Evolutionary conservation across 352 stramenopile genomes (phyloP), one percentile per base, ranked within the genome.

Genomic region (Phytophthora fragariaefolia): DNA sequence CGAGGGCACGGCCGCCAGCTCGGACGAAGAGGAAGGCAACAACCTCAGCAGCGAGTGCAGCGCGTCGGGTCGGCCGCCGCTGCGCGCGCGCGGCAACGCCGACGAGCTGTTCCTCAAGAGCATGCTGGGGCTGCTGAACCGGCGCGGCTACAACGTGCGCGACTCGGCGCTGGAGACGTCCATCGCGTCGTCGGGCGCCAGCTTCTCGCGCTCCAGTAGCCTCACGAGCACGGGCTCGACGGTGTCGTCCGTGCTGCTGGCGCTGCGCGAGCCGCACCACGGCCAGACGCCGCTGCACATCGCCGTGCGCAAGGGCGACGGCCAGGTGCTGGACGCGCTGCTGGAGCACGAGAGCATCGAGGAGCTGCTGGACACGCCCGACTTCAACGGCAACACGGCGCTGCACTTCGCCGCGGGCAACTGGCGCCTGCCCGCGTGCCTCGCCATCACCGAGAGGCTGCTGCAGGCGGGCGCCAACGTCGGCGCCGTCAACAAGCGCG

Each of bases 301-400:
- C 42, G 86, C 86, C 1, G 82, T 93, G 20, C 84, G 86, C 46
- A 89, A 89, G 46, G 80, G 86, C 7, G 86, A 95, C 50, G 59
- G 76, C 54, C 81, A 89, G 23, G 74, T 95, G 50, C 65, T 95
- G 26, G 80, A 92, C 30, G 86, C 86, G 26, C 68, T 95, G 30
- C 63, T 95, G 15, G 74, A 85, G 26, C 87, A 90, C 58, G 81
- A 89, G 45, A 90, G 80, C 57, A 79, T 77, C 17, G 79, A 92
- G 28, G 77, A 92, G 63, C 76, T 92, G 24, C 70, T 93, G 34
- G 77, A 93, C 64, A 67, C 84, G 6, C 75, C 78, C 1, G 86
- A 95, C 62, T 85, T 87, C 50, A 92, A 95, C 46, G 86, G 84
- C 48, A 95, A 95, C 74, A 89, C 86, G 58, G 82, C 84, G 60